A percentile compares a stretch with the other conserved stretches of the same genome.
Conservation (phyloP, 257 asterid genomes). For the Lithospermum erythrorhizon region DNA sequence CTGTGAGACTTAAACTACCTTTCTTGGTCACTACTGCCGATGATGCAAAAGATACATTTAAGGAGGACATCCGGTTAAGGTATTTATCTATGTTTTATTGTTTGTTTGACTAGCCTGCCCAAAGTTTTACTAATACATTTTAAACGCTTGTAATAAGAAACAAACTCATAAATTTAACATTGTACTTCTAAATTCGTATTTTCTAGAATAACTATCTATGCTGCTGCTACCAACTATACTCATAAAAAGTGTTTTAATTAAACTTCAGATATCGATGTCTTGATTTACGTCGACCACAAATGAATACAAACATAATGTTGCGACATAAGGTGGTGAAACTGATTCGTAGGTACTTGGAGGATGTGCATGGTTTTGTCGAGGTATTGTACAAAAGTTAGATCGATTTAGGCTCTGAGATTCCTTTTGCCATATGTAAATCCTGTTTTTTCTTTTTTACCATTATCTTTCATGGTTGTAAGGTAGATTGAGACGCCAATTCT, state of each 20-base stretch:
- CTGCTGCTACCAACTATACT: background rate
- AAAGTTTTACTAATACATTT: background rate
- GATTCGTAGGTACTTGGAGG: slow-evolving; percentile 84
- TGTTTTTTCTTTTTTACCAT: background rate
- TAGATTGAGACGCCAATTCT: slow-evolving; percentile 99
- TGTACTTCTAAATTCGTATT: background rate
- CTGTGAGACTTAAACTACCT: slow-evolving; percentile 75
- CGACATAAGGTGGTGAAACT: slow-evolving; percentile 88
- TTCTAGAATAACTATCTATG: background rate
- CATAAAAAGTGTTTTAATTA: background rate
- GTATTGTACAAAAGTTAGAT: slow-evolving; percentile 9
- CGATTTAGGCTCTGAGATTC: background rate
- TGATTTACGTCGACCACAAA: slow-evolving; percentile 79
- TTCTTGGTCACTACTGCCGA: slow-evolving; percentile 82
- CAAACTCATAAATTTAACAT: background rate
- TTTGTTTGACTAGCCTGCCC: slow-evolving; percentile 2
- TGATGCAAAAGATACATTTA: slow-evolving; percentile 61
- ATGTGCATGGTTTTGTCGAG: slow-evolving; percentile 82
- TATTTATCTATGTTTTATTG: slow-evolving; percentile 8
- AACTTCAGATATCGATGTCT: slow-evolving; percentile 73
- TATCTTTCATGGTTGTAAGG: slow-evolving; percentile 59
- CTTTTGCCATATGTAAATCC: background rate
- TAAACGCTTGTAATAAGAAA: background rate
- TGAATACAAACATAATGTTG: slow-evolving; percentile 69
- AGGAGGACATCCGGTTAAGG: slow-evolving; percentile 94